These are phyloP conservation scores for Tricholoma bakamatsutake DNA, from an alignment of 768 basidiomycete species.

Conservation along the genomic window DNA sequence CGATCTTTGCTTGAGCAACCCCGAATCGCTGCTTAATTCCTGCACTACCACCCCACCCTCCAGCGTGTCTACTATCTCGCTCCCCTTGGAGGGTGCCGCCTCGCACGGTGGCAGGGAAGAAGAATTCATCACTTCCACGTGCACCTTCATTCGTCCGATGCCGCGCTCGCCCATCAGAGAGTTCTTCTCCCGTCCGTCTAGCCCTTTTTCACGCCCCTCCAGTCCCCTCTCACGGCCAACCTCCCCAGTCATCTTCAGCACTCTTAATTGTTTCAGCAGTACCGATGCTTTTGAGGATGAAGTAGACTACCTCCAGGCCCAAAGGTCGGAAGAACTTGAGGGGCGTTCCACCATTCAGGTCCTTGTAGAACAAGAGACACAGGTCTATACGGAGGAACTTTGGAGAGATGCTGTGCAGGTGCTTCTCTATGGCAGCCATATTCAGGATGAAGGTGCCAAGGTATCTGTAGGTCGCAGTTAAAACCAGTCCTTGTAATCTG, in stretches of 20 bases:
- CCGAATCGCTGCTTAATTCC: background rate
- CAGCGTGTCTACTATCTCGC: background rate
- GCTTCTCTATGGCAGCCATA: slow-evolving; percentile 2
- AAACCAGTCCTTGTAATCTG: background rate
- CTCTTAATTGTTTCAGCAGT: slow-evolving; percentile 28
- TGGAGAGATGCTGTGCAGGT: slow-evolving; percentile 11
- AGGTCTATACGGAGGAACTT: slow-evolving; percentile 8
- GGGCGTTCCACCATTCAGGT: slow-evolving; percentile 11
- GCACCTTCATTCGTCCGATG: slow-evolving; percentile 32
- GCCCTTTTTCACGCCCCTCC: slow-evolving; percentile 20
- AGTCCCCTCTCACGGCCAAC: slow-evolving; percentile 20
- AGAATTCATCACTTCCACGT: slow-evolving; percentile 27
- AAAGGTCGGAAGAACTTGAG: slow-evolving; percentile 12
- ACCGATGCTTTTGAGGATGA: slow-evolving; percentile 26
- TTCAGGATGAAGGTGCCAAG: background rate
- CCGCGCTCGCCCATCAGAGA: slow-evolving; percentile 21
- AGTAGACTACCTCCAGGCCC: slow-evolving; percentile 19
- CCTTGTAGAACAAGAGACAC: slow-evolving; percentile 8
- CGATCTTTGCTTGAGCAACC: background rate
- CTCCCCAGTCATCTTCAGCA: slow-evolving; percentile 17
- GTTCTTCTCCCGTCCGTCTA: slow-evolving; percentile 26
- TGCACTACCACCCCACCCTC: background rate
- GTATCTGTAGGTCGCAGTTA: background rate
- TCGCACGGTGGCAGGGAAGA: slow-evolving; percentile 9
- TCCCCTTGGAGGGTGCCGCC: slow-evolving; percentile 3